Evolutionary conservation across 495 filamentous ascomycete species (phyloP).

Genomic region (Chaetomium fimeti): DNA sequence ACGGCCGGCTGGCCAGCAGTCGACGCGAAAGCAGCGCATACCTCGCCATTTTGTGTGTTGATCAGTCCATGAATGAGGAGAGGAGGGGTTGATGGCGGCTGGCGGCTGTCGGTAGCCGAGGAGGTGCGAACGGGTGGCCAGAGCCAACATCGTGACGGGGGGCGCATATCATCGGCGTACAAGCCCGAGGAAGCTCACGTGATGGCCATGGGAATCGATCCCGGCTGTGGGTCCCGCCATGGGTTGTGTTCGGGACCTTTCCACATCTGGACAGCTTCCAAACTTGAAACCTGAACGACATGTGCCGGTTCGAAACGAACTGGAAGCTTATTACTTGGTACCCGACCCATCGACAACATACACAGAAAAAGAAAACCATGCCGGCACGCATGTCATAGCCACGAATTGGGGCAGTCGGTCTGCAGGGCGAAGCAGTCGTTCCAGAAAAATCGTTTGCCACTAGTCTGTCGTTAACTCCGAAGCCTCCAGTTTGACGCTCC

Average conservation of each 20-base stretch:
- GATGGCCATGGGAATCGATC: not conserved
- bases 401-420: not conserved
- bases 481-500: no score
- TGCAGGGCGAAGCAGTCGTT: not conserved
- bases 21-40: constrained; percentile 28
- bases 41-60: constrained; percentile 29
- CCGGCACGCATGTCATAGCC: not conserved
- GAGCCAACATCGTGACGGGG: constrained; percentile 28
- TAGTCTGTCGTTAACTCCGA: no score
- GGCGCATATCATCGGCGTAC: constrained; percentile 32
- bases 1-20: constrained; percentile 15
- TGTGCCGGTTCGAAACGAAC: constrained; percentile 3
- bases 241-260: constrained; percentile 7
- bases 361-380: not conserved
- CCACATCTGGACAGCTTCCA: not conserved
- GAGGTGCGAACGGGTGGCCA: not conserved
- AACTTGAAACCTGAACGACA: not conserved
- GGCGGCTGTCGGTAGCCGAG: not conserved
- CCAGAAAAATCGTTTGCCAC: no score
- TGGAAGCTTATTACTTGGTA: no score
- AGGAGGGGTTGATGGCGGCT: not conserved
- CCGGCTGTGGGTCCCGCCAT: not conserved
- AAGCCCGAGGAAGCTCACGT: not conserved
- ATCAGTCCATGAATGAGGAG: constrained; percentile 22
- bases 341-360: not conserved